Base-by-base conservation (phyloP, 345 rosid species). In the Angophora floribunda region DNA sequence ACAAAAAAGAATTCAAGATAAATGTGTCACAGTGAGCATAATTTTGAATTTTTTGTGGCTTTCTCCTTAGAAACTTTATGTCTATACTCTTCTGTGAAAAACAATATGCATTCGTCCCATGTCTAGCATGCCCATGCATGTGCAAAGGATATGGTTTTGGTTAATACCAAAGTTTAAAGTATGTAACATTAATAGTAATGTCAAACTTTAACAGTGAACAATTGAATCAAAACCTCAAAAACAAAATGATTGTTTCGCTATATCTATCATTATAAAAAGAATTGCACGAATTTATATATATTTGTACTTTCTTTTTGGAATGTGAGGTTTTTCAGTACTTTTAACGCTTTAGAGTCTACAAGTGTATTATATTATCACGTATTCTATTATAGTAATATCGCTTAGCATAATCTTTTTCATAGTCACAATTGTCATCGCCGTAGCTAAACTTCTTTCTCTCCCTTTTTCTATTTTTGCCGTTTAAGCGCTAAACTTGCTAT, bases 61-160 rank as follows among this genome's bases (percentile, higher is more conserved):
- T 55, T 55, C 22, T 55, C 5, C 59, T 26, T 55, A 55, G n/a
- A 24, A 59, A 4, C 5, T 24, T 57, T 19, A 36, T 6, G 4
- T 75, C 14, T 75, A 0, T 9, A 75, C 9, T 36, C 26, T 75
- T 13, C 82, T 36, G 9, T 75, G 9, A 1, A 75, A 67, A 70
- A 36, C 4, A 70, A 32, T 32, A 36, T 1, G 0, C 44, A 65
- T 2, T 0, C 1, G 11, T 30, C 11, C 17, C 19, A 2, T 30
- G 15, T 65, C 17, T 36, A 30, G 0, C 78, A 65, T 44, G 44
- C 6, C 22, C 11, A 30, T 32, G 21, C 6, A 7, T 32, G 0
- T 7, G 78, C 78, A 15, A 14, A 30, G 21, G 44, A 30, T 65
- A 30, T 65, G 14, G 41, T n/a, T 63, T n/a, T n/a, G 6, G n/a